Base-by-base conservation (phyloP, 768 basidiomycete species). In the Tephrocybe sp. region DNA sequence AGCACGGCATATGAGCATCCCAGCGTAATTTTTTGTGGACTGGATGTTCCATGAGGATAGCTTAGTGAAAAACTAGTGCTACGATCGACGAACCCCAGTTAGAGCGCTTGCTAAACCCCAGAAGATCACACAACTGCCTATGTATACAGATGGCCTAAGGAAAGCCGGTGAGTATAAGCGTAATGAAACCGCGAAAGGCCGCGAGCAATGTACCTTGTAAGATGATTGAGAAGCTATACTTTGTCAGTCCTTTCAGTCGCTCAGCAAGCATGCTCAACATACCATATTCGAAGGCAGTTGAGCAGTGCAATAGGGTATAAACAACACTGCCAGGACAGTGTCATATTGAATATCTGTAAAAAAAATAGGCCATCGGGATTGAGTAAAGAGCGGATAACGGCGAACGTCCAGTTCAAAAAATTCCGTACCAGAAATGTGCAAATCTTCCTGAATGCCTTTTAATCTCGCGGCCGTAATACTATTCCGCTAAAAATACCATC, bases 251-350 rank as follows among this genome's bases (percentile, higher is more conserved):
- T 45, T 7, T 3, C 18, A 24, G 42, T 16, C 6, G 19, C n/a
- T 6, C 4, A 12, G 33, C 8, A n/a, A 34, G 33, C 4, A 30
- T 2, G 23, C 6, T 13, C 23, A 43, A 43, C 69, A 10, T 52
- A 77, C 82, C 78, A 85, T 83, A 57, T 83, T 86, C 0, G 79
- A 83, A 0, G 84, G 84, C 42, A 86, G 73, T 55, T 85, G 83
- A 11, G 78, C 75, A 1, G 82, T 81, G 33, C 76, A 77, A 51
- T 85, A 83, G 1, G 80, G 78, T 1, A 69, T 83, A 52, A 73
- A 82, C 21, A 82, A 65, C 38, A 78, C 65, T 0, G 79, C 79
- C 12, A 83, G 61, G n/a, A 80, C 64, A 3, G 75, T 75, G n/a
- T 68, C 67, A 56, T 82, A 82, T 58, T 79, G 72, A 9, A 80